phyloP scores from a whole-genome alignment of 768 basidiomycete species.

The Hygrocybe punicea region DNA sequence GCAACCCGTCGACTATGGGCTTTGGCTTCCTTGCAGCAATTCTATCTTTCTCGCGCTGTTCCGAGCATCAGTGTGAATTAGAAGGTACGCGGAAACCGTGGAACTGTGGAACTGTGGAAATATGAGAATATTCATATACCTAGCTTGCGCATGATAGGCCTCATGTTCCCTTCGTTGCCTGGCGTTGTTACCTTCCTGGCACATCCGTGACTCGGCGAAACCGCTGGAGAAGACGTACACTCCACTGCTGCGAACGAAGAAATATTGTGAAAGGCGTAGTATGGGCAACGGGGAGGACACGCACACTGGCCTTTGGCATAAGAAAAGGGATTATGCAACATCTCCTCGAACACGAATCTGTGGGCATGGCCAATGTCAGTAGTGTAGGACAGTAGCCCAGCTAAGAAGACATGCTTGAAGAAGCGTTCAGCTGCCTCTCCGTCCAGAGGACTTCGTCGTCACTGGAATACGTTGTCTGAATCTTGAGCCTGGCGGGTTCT shows the following conservation, averaged over 20 bases:
- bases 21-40: constrained; percentile 24
- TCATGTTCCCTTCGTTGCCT: constrained; percentile 29
- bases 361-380: constrained; percentile 3
- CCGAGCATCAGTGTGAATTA: neutral
- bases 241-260: constrained; percentile 10
- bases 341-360: constrained; percentile 37
- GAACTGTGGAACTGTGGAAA: neutral
- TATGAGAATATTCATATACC: constrained; percentile 19
- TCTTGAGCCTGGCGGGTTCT: neutral
- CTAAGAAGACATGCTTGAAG: constrained; percentile 24
- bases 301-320: constrained; percentile 28
- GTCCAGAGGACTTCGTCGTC: constrained; percentile 27
- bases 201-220: constrained; percentile 18
- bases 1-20: constrained; percentile 22
- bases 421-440: constrained; percentile 27
- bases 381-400: neutral
- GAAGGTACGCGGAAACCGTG: neutral
- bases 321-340: constrained; percentile 27
- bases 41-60: constrained; percentile 25
- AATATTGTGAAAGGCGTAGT: constrained; percentile 3
- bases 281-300: constrained; percentile 4
- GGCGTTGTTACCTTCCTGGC: constrained; percentile 18
- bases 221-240: constrained; percentile 18
- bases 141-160: constrained; percentile 33
- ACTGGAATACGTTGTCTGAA: constrained; percentile 7